phyloP scores from a whole-genome alignment of 2,329 filamentous ascomycete genomes.

The Aschersonia sp. region DNA sequence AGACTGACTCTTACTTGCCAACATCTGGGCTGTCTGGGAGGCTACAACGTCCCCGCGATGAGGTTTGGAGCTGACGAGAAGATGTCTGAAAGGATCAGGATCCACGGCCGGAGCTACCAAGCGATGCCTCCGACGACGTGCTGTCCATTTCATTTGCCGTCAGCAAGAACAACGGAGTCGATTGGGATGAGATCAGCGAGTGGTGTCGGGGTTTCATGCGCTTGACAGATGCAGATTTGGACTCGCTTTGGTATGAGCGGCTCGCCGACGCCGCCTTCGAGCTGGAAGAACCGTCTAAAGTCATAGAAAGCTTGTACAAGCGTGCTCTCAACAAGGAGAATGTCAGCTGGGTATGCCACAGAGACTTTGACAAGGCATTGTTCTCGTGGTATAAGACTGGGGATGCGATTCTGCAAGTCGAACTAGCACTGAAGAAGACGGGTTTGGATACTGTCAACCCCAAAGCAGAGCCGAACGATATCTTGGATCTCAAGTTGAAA shows the following conservation, averaged over 20 bases:
- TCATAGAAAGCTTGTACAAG: background rate
- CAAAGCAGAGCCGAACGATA: background rate
- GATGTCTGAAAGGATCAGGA: background rate
- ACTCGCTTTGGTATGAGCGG: background rate
- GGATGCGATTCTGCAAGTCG: background rate
- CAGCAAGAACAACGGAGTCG: background rate
- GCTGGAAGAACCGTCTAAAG: background rate
- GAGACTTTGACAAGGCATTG: background rate
- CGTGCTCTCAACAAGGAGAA: background rate
- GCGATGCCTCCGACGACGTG: background rate
- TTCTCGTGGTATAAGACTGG: background rate
- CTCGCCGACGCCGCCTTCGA: background rate
- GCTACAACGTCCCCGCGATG: background rate
- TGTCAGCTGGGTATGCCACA: background rate
- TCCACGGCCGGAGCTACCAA: background rate
- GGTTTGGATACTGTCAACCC: background rate
- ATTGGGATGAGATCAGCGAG: background rate
- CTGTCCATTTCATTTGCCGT: background rate
- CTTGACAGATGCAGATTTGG: background rate
- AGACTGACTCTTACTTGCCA: background rate
- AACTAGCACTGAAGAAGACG: background rate
- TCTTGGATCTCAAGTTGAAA: background rate
- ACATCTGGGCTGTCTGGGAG: background rate
- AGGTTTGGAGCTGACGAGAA: background rate
- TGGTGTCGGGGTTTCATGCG: background rate